Evolutionary conservation across 2,329 filamentous ascomycete genomes (phyloP).

Genomic region (Ophiostoma himal-ulmi): DNA sequence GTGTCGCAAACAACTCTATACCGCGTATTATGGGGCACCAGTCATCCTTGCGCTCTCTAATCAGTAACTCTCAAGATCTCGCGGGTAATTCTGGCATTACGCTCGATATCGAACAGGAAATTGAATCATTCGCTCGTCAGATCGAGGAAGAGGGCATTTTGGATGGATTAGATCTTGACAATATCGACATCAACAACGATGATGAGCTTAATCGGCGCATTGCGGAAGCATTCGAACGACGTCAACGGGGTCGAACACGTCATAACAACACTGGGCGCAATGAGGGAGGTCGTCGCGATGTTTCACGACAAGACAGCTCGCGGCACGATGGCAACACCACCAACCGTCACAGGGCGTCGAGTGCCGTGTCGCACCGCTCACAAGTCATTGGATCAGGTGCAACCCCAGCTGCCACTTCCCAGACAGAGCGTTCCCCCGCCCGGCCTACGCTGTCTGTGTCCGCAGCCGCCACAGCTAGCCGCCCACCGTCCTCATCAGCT

Average conservation of each 20-base stretch:
- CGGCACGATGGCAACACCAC: slow-evolving; percentile 28
- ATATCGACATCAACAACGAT: slow-evolving; percentile 75
- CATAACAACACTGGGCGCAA: background rate
- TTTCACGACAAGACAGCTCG: slow-evolving; percentile 34
- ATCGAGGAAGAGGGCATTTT: slow-evolving; percentile 60
- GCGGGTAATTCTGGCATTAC: background rate
- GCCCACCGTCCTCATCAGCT: slow-evolving; percentile 29
- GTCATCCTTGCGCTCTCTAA: slow-evolving; percentile 75
- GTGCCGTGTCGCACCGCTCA: slow-evolving; percentile 18
- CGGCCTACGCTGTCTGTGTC: slow-evolving; percentile 14
- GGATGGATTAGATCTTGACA: slow-evolving; percentile 82
- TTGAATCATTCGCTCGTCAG: slow-evolving; percentile 82
- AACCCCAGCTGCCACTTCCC: background rate
- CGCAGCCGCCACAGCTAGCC: slow-evolving; percentile 13
- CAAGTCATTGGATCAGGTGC: slow-evolving; percentile 8
- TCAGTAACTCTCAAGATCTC: slow-evolving; percentile 50
- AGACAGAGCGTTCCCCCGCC: slow-evolving; percentile 6
- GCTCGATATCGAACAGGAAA: slow-evolving; percentile 77
- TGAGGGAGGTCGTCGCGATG: slow-evolving; percentile 38
- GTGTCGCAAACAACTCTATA: slow-evolving; percentile 36
- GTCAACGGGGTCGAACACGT: slow-evolving; percentile 58
- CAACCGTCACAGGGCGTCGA: slow-evolving; percentile 13
- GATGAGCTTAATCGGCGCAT: slow-evolving; percentile 88
- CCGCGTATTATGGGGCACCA: slow-evolving; percentile 60
- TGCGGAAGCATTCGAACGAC: slow-evolving; percentile 75